Evolutionary conservation across 1,284 basidiomycete species (phyloP), one percentile per base, ranked within the genome.

Genomic region (Naganishia sp.): DNA sequence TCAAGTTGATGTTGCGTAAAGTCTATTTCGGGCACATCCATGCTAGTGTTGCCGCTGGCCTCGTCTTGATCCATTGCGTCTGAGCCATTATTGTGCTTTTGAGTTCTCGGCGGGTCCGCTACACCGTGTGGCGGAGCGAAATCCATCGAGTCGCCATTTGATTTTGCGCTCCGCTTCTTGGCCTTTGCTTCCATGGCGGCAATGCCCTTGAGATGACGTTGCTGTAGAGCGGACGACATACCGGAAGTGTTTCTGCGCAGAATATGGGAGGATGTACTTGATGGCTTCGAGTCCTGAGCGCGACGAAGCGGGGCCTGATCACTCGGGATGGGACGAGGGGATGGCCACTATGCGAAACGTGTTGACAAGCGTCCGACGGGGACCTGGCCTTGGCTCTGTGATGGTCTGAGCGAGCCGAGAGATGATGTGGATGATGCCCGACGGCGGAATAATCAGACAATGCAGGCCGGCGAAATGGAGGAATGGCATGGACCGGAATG

Each of bases 1-100:
- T 95, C 92, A 70, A 94, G 86, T 70, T 87, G 84, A 79, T 95
- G 91, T 74, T 88, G 88, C 16, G 93, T 93, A 74, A 90, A 94
- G 83, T 95, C 92, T 77, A 92, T 86, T 65, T 87, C 85, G 46
- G 86, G 86, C 16, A 86, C 76, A 44, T 84, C 81, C n/a, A 82
- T 78, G 18, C 75, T 76, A 16, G 75, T 74, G 44, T 79, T 77
- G 57, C 77, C 79, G 64, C 46, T 53, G 23, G 36, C n/a, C 7
- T 60, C 60, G 39, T 67, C 61, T 57, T 67, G 53, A 18, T 67
- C 59, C 54, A 63, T 61, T 16, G 42, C 33, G 39, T 63, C 48
- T 44, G 21, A n/a, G 44, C 53, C 43, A 46, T 55, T 48, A n/a
- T 36, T 23, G 31, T 61, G 42, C 57, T 79, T 79, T 55, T 73